Percentiles rank a stretch among this genome's conserved stretches.
Conservation (phyloP, 2,329 filamentous ascomycete genomes). For the Xylariaceae sp. region DNA sequence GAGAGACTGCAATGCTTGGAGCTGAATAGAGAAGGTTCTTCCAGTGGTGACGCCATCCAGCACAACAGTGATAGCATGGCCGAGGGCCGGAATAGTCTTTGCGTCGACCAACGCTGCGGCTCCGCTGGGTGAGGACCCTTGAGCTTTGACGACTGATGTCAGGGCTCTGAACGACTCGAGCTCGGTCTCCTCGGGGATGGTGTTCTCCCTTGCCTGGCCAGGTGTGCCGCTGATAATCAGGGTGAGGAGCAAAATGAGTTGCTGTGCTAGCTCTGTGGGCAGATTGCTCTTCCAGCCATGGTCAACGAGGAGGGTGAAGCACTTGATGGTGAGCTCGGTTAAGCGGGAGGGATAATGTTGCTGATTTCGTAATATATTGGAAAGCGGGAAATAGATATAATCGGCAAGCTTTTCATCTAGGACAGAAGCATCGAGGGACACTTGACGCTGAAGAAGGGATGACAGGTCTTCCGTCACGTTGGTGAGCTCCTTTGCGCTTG, state of each 20-base stretch:
- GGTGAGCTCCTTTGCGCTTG: constrained; percentile 43
- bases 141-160: constrained; percentile 59
- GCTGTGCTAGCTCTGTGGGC: constrained; percentile 70
- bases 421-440: constrained; percentile 42
- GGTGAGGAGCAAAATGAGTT: constrained; percentile 80
- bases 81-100: constrained; percentile 71
- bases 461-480: constrained; percentile 46
- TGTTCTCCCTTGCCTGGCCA: constrained; percentile 46
- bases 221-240: constrained; percentile 76
- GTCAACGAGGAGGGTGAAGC: constrained; percentile 68
- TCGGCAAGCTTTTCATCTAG: constrained; percentile 84
- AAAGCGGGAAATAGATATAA: constrained; percentile 92
- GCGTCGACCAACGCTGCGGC: constrained; percentile 51
- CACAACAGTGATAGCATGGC: constrained; percentile 77
- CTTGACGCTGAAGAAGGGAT: constrained; percentile 44
- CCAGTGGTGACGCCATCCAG: constrained; percentile 70
- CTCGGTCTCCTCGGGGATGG: constrained; percentile 70
- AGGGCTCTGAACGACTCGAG: constrained; percentile 70
- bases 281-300: constrained; percentile 77
- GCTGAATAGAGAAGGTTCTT: constrained; percentile 64
- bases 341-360: constrained; percentile 68
- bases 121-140: constrained; percentile 49
- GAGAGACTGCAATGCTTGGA: constrained; percentile 66
- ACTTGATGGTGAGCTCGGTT: constrained; percentile 74
- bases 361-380: constrained; percentile 77